Conservation (phyloP, 2,329 filamentous ascomycete species). For the Fusarium burgessii region DNA sequence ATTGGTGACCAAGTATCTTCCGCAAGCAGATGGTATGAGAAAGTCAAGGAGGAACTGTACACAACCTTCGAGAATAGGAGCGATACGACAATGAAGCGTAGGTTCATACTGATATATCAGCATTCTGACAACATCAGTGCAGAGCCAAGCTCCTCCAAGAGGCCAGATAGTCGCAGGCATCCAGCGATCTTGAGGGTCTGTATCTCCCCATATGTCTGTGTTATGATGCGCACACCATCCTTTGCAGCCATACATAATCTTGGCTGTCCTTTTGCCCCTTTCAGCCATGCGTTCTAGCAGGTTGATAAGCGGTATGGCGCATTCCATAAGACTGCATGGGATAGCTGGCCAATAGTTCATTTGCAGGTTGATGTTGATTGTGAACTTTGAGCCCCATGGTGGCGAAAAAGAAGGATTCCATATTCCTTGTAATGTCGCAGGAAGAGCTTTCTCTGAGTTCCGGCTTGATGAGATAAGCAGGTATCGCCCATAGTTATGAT, state of each 20-base stretch:
- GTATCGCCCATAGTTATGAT: conserved; percentile 52
- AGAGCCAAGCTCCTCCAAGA: conserved; percentile 43
- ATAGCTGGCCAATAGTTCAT: conserved; percentile 65
- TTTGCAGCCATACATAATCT: conserved; percentile 53
- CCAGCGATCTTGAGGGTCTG: conserved; percentile 52
- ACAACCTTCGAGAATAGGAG: conserved; percentile 51
- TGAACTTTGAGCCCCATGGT: conserved; percentile 62
- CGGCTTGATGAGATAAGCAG: conserved; percentile 47
- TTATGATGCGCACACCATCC: conserved; percentile 56
- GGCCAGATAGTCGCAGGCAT: conserved; percentile 47
- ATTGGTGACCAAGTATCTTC: conserved; percentile 44
- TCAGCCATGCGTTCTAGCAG: conserved; percentile 40
- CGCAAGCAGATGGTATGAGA: conserved; percentile 47
- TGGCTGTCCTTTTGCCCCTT: conserved; percentile 50
- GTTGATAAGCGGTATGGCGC: conserved; percentile 56
- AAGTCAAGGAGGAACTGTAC: conserved; percentile 55
- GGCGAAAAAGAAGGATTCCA: conserved; percentile 51
- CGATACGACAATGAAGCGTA: conserved; percentile 32
- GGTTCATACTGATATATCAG: conserved; percentile 40
- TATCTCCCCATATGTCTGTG: conserved; percentile 55
- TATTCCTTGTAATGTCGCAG: conserved; percentile 52
- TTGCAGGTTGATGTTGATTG: conserved; percentile 64
- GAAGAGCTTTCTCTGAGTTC: conserved; percentile 41
- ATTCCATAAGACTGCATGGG: conserved; percentile 52
- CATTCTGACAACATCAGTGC: conserved; percentile 41